Base-by-base conservation (phyloP, 345 rosid genomes). In the Murraya koenigii region DNA sequence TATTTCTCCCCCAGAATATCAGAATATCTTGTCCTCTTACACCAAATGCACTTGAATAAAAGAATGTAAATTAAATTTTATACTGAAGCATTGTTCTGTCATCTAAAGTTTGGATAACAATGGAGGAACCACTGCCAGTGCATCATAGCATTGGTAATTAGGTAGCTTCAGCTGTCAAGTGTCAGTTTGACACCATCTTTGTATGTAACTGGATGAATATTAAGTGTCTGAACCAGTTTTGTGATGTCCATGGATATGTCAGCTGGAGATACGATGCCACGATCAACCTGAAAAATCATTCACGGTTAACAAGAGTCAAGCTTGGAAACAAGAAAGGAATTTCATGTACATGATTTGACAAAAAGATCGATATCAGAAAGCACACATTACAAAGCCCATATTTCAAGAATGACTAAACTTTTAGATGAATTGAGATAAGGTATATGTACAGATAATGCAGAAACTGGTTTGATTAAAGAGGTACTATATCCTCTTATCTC, bases 181-280 rank as follows among this genome's bases (percentile, higher is more conserved):
- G 95, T 95, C 85, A 83, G 56, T 79, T 80, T 88, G 77, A 88
- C 95, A 60, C 97, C 94, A 0, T 93, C 94, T 81, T 67, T 80
- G 80, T 85, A 95, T 75, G 87, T 35, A 71, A 90, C 85, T 38
- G 97, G 97, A 59, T 79, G 76, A 39, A 94, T 35, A 22, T 82
- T 55, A 49, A 90, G 83, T 1, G 84, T 80, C 72, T 85, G 86
- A 81, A 91, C 81, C 84, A 94, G 83, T 67, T 88, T 93, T 23
- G 88, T 85, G 72, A 90, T 86, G 76, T 93, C 94, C 97, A 95
- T 93, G 22, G 97, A 92, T 79, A 93, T 95, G 77, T 93, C 98
- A 64, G 97, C 87, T 20, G 98, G 98, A 56, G 97, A 93, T 62
- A 35, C 67, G 26, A 93, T 89, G 5, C 97, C 97, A 3, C 95